phyloP scores from a whole-genome alignment of 805 yeast species.

The Zygoascus biomembranicola region DNA sequence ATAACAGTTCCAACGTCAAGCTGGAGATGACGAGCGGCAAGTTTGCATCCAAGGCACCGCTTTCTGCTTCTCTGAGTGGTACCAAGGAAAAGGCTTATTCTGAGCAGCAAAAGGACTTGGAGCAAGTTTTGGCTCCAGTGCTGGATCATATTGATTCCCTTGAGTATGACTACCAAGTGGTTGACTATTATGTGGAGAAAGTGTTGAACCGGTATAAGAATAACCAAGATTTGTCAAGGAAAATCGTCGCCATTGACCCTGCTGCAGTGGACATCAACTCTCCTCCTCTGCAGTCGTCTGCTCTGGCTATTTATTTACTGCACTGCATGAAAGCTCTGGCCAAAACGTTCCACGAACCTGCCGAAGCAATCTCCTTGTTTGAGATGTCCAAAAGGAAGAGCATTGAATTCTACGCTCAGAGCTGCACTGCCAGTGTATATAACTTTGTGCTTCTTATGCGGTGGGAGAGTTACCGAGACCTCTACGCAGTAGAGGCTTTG shows the following conservation, averaged over 20 bases:
- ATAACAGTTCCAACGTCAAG: conserved; percentile 2
- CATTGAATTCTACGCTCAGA: conserved; percentile 30
- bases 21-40: conserved; percentile 13
- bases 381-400: conserved; percentile 28
- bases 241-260: not conserved
- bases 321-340: conserved; percentile 15
- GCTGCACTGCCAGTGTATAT: conserved; percentile 34
- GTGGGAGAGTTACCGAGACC: conserved; percentile 35
- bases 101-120: not conserved
- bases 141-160: conserved; percentile 17
- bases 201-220: conserved; percentile 14
- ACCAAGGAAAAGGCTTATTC: no score
- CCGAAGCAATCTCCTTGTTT: conserved; percentile 32
- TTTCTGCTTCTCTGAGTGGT: conserved; percentile 4
- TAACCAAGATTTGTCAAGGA: not conserved
- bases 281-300: conserved; percentile 9
- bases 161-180: conserved; percentile 19
- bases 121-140: conserved; percentile 11
- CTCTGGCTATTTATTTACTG: conserved; percentile 15
- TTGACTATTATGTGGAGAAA: conserved; percentile 15
- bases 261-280: not conserved
- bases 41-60: conserved; percentile 11
- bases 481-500: conserved; percentile 28
- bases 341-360: conserved; percentile 22
- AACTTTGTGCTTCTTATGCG: conserved; percentile 29